phyloP scores from a whole-genome alignment of 805 yeast genomes.

The Metschnikowia bowlesiae region DNA sequence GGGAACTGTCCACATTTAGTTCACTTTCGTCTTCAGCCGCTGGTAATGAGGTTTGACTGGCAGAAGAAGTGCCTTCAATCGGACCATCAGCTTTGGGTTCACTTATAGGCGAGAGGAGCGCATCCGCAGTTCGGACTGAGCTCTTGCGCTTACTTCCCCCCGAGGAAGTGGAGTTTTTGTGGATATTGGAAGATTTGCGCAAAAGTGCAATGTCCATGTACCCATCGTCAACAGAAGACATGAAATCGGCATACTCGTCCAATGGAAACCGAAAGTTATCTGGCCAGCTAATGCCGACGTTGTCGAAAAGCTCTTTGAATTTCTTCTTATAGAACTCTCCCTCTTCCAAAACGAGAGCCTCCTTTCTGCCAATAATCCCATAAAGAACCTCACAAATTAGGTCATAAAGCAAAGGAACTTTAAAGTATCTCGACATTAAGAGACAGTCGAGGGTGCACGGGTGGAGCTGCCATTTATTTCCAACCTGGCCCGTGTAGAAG shows the following conservation, averaged over 20 bases:
- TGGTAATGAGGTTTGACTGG: not conserved
- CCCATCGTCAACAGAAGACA: constrained; percentile 64
- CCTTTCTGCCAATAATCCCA: constrained; percentile 67
- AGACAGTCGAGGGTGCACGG: constrained; percentile 67
- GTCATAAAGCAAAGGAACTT: constrained; percentile 66
- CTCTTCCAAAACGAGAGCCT: constrained; percentile 43
- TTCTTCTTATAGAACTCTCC: constrained; percentile 34
- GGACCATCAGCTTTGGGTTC: not conserved
- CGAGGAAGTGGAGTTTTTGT: constrained; percentile 21
- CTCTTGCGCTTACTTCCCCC: constrained; percentile 18
- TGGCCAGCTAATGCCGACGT: constrained; percentile 21
- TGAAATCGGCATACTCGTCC: constrained; percentile 49
- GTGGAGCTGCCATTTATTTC: constrained; percentile 65
- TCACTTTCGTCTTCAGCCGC: not conserved
- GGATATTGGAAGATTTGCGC: constrained; percentile 39
- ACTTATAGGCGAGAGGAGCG: not conserved
- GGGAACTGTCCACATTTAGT: constrained; percentile 12
- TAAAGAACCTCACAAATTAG: constrained; percentile 64
- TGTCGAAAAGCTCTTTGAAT: constrained; percentile 23
- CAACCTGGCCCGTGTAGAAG: constrained; percentile 75
- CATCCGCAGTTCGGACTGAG: not conserved
- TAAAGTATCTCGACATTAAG: constrained; percentile 58
- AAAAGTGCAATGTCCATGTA: constrained; percentile 52
- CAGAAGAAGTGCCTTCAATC: not conserved
- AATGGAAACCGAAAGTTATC: constrained; percentile 34